A percentile compares a stretch with the other conserved stretches of the same genome.
Conservation (phyloP, 2,329 filamentous ascomycete species). For the Fusarium scirpi region DNA sequence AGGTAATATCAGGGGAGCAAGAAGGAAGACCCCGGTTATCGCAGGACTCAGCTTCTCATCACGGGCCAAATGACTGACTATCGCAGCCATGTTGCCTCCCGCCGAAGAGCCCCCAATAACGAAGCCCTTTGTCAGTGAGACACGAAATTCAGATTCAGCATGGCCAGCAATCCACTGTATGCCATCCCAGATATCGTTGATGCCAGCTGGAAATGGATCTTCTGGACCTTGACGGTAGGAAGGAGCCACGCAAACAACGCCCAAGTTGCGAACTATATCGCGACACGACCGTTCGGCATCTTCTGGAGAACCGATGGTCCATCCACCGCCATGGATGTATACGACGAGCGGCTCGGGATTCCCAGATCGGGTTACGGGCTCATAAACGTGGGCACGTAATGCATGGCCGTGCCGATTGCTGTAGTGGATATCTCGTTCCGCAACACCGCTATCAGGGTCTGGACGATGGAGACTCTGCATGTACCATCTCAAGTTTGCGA, state of each 20-base stretch:
- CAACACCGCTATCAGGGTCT: not conserved
- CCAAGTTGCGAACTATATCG: not conserved
- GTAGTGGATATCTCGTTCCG: constrained; percentile 1
- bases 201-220: constrained; percentile 1
- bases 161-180: not conserved
- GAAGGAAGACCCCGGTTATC: not conserved
- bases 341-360: accelerated
- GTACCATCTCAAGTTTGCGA: constrained; percentile 4
- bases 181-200: constrained; percentile 1
- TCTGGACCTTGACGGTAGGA: not conserved
- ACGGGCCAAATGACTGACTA: constrained; percentile 1
- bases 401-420: not conserved
- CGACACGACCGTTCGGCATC: not conserved
- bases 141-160: not conserved
- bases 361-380: accelerated
- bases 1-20: not conserved
- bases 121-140: not conserved
- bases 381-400: not conserved
- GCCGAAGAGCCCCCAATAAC: constrained; percentile 2
- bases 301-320: constrained; percentile 6
- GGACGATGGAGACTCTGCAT: not conserved
- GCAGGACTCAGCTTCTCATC: not conserved
- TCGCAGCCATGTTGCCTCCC: not conserved
- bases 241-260: not conserved
- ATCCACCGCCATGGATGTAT: constrained; percentile 3